Base-by-base conservation (phyloP, 768 basidiomycete genomes). In the Podaxis sp. region DNA sequence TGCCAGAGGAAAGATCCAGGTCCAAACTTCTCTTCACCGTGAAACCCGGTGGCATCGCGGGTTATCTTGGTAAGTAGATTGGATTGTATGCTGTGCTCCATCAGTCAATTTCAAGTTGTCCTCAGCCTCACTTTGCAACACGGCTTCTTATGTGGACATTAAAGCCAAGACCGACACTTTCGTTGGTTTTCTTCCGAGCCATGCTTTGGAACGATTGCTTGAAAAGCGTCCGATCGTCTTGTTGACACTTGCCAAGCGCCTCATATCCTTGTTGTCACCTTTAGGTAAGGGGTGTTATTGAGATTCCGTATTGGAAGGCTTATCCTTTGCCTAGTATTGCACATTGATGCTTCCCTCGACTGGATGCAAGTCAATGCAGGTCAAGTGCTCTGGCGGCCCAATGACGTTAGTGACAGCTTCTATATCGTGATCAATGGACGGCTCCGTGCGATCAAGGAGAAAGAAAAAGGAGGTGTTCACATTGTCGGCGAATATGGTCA, bases 391-490 rank as follows among this genome's bases (percentile, higher is more conserved):
- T 98, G 95, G 89, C 83, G 95, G 35, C 89, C 95, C 35, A 87
- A 90, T 35, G 97, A 98, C 62, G 77, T 76, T 50, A 94, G 95
- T 64, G 93, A 98, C 68, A 95, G 94, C 66, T 98, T 98, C 73
- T 98, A 97, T 71, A 97, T 99, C 61, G 97, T 96, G 63, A 92
- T 96, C 70, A 96, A 98, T 69, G 97, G 97, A 52, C 94, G 97
- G 66, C 76, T 99, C 16, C 86, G 97, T 63, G 91, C 94, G 1
- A 89, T 98, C 61, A 81, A 85, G 13, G 95, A 98, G 68, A 85
- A 84, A 23, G 86, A 89, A 27, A 80, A 77, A 28, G 93, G 91
- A 4, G 86, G 81, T 37, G 87, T 96, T 38, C 83, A 83, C 9
- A 95, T 98, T 51, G 79, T 90, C 1, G 92, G 87, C 6, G 97